Evolutionary conservation across 192 early-diverging fungal genomes (phyloP), one percentile per base, ranked within the genome.

Genomic region (Coemansia sp.): DNA sequence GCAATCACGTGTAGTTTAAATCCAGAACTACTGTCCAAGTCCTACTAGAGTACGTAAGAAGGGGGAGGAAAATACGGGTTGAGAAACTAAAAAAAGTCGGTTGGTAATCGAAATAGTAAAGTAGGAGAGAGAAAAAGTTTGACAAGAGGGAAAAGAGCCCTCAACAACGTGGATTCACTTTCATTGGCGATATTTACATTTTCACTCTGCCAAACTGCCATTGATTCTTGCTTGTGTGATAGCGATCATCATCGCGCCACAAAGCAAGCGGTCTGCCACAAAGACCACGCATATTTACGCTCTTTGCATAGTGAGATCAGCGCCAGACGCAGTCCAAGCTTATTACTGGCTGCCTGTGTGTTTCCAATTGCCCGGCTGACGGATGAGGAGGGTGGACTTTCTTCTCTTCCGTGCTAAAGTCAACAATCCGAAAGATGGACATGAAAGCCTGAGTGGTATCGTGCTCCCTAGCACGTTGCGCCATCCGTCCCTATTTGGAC

Each of bases 171-270:
- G 54, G 24, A 24, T 24, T 24, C 24, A 24, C 24, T 24, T 24
- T 24, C 29, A 15, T 57, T 33, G 12, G 3, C 18, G 57, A 31
- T 60, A 60, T 60, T 60, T 60, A 60, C 57, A 16, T 60, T 60
- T 60, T 60, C 15, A 2, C 31, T 10, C 11, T 54, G 36, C 36
- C 47, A 20, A 18, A 46, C 49, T 10, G 22, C 49, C 49, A 52
- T 55, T 55, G 54, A 55, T 55, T 55, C 54, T 31, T 34, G 57
- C 57, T 33, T 60, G 31, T 33, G 29, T 16, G 57, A 60, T 60
- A 60, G 57, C 57, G 57, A 60, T 60, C 57, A 60, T 60, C 57
- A 33, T 51, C 57, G 31, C 57, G 57, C 57, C 57, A 60, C 57
- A 60, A 60, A 60, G 57, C 57, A 60, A 60, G 8, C 29, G 57